Conservation (phyloP, 2,329 filamentous ascomycete genomes). For the Fusarium sp. region DNA sequence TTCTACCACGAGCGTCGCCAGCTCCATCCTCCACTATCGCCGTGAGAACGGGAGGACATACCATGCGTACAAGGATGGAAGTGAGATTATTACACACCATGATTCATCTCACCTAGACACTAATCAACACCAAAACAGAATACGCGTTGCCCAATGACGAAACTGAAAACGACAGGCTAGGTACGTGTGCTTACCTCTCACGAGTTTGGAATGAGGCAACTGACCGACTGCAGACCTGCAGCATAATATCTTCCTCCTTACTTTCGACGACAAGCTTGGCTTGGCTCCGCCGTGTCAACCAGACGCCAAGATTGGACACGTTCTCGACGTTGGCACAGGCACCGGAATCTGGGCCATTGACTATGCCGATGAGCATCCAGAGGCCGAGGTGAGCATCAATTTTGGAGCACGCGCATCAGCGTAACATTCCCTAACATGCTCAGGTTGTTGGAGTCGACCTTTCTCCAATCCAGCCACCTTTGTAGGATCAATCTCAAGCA, state of each 20-base stretch:
- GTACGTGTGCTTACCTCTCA: neutral
- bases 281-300: conserved; percentile 3
- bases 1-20: conserved; percentile 3
- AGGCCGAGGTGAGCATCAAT: conserved; percentile 7
- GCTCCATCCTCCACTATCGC: conserved; percentile 11
- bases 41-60: conserved; percentile 17
- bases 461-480: conserved; percentile 30
- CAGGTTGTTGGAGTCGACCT: conserved; percentile 28
- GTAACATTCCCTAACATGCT: neutral
- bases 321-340: conserved; percentile 14
- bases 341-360: conserved; percentile 20
- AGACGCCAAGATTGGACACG: neutral
- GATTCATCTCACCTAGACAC: too few species aligned
- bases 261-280: conserved; percentile 18
- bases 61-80: conserved; percentile 18
- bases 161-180: conserved; percentile 6
- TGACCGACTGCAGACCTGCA: conserved; percentile 6
- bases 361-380: conserved; percentile 27
- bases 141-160: conserved; percentile 17
- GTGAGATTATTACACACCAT: neutral
- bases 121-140: neutral
- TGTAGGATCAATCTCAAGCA: neutral
- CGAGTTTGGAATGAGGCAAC: neutral
- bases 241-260: conserved; percentile 16
- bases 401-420: too few species aligned